Conservation (phyloP, 2,329 filamentous ascomycete species). For the Cladosporium sp. region DNA sequence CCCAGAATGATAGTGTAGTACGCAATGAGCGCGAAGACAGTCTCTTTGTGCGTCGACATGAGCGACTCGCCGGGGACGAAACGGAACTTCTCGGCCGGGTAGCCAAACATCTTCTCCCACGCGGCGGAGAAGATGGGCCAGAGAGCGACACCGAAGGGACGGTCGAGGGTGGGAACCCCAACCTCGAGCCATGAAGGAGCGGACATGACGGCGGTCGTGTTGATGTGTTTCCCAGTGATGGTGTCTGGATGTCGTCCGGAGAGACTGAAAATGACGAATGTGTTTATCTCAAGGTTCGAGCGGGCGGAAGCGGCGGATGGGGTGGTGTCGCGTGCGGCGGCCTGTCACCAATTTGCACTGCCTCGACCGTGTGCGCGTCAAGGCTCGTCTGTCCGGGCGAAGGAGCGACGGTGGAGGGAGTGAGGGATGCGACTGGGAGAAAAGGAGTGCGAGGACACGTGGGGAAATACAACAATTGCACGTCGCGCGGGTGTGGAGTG, state of each 20-base stretch:
- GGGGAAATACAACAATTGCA: conserved; percentile 2
- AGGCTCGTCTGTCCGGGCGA: neutral
- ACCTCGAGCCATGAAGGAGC: conserved; percentile 47
- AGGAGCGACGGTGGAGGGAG: conserved; percentile 1
- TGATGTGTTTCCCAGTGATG: neutral
- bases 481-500: conserved; percentile 2
- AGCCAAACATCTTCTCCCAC: conserved; percentile 70
- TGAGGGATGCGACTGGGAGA: neutral
- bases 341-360: conserved; percentile 8
- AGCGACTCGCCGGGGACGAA: conserved; percentile 78
- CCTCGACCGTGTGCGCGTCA: conserved; percentile 1
- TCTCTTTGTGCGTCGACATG: conserved; percentile 83
- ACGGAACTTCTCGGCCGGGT: conserved; percentile 76
- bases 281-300: neutral
- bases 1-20: conserved; percentile 96
- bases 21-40: conserved; percentile 69
- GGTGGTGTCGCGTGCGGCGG: conserved; percentile 7
- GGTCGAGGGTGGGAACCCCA: conserved; percentile 72
- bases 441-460: conserved; percentile 10
- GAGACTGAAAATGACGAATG: neutral
- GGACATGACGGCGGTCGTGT: conserved; percentile 37
- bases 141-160: conserved; percentile 82
- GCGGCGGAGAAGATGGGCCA: conserved; percentile 93
- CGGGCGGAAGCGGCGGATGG: conserved; percentile 10
- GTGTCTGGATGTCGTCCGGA: neutral